Conservation (phyloP, 192 early-diverging fungal species). For the Umbelopsis ramanniana region DNA sequence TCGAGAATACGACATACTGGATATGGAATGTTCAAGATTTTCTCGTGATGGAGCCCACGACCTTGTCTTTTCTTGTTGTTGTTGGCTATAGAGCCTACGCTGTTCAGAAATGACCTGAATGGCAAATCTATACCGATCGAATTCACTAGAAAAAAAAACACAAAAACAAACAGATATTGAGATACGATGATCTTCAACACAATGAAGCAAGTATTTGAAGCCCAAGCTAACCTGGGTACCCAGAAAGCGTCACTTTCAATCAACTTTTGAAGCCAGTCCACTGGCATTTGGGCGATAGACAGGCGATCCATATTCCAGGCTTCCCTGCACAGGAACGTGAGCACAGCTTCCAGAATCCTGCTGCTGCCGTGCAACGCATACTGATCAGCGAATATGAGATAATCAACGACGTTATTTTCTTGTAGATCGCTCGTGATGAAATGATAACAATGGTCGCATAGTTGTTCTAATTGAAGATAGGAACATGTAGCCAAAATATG, state of each 20-base stretch:
- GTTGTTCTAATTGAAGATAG: constrained; percentile 51
- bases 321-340: constrained; percentile 58
- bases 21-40: background rate
- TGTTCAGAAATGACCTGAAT: constrained; percentile 38
- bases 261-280: constrained; percentile 49
- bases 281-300: constrained; percentile 43
- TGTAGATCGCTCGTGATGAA: constrained; percentile 36
- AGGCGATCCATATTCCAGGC: constrained; percentile 45
- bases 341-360: constrained; percentile 51
- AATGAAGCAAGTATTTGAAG: background rate
- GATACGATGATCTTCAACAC: background rate
- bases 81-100: background rate
- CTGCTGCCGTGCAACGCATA: constrained; percentile 46
- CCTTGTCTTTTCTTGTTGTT: constrained; percentile 18
- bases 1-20: background rate
- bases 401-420: constrained; percentile 40
- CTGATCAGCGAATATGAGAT: constrained; percentile 48
- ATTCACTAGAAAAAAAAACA: constrained; percentile 47
- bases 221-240: constrained; percentile 47
- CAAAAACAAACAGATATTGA: background rate
- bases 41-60: background rate
- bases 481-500: constrained; percentile 50
- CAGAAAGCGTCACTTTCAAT: constrained; percentile 60
- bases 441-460: constrained; percentile 46
- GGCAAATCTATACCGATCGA: constrained; percentile 55